These are phyloP conservation scores for Xylariales sp. DNA, from an alignment of 2,329 filamentous ascomycete species.

Conservation along the genomic window DNA sequence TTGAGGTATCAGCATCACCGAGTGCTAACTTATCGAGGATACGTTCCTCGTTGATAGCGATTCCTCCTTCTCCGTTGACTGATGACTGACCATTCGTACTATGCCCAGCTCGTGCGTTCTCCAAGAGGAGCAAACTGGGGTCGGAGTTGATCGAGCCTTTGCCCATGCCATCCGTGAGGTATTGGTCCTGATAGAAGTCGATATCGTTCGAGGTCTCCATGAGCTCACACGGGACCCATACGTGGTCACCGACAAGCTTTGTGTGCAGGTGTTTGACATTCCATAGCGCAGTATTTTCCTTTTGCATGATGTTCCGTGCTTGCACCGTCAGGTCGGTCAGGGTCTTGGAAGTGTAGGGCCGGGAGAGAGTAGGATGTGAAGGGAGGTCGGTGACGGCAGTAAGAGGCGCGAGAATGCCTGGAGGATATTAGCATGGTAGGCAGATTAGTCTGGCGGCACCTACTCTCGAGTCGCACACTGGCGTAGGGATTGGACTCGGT, in stretches of 20 bases:
- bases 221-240: conserved; percentile 57
- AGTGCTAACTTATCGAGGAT: conserved; percentile 10
- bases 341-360: conserved; percentile 69
- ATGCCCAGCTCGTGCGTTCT: conserved; percentile 15
- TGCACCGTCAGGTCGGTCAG: conserved; percentile 67
- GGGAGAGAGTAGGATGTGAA: conserved; percentile 67
- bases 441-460: conserved; percentile 24
- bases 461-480: conserved; percentile 66
- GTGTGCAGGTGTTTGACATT: conserved; percentile 70
- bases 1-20: conserved; percentile 17
- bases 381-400: conserved; percentile 71
- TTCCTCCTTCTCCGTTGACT: conserved; percentile 18
- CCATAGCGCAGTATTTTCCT: conserved; percentile 69
- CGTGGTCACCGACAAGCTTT: conserved; percentile 69
- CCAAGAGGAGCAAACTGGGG: conserved; percentile 15
- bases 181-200: conserved; percentile 48
- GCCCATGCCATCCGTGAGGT: conserved; percentile 18
- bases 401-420: conserved; percentile 68
- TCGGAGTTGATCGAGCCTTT: conserved; percentile 19
- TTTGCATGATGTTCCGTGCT: conserved; percentile 65
- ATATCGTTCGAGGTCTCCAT: conserved; percentile 54
- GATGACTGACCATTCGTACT: conserved; percentile 15
- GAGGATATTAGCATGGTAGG: conserved; percentile 39
- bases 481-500: conserved; percentile 71
- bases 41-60: conserved; percentile 9